Percentiles rank a stretch among this genome's conserved stretches.
These are phyloP conservation scores for Stagonosporopsis rhizophila DNA, from an alignment of 2,329 filamentous ascomycete species.

Conservation along the genomic window DNA sequence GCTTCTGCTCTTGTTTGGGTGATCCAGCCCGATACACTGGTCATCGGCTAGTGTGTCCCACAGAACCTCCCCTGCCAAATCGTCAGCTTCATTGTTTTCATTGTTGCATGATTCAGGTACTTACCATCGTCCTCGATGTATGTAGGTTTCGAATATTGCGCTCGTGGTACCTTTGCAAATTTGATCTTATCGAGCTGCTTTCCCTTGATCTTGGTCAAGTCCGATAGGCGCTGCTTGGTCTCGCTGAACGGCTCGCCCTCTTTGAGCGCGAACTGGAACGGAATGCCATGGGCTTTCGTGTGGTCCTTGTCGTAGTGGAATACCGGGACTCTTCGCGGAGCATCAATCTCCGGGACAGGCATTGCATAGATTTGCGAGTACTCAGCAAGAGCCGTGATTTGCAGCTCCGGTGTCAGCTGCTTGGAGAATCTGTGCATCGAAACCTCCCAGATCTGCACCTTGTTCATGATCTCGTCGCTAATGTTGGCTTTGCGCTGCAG, in stretches of 20 bases:
- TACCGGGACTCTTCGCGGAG: conserved; percentile 73
- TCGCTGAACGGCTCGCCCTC: conserved; percentile 88
- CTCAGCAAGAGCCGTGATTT: conserved; percentile 84
- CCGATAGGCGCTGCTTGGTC: conserved; percentile 92
- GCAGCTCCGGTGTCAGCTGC: conserved; percentile 72
- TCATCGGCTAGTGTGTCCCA: conserved; percentile 53
- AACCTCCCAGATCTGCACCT: conserved; percentile 82
- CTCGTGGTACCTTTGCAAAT: conserved; percentile 76
- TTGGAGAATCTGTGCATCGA: conserved; percentile 85
- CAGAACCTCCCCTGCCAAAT: conserved; percentile 53
- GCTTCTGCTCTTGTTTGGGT: conserved; percentile 66
- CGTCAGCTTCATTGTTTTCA: conserved; percentile 14
- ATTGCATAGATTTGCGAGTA: conserved; percentile 85
- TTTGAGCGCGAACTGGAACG: conserved; percentile 87
- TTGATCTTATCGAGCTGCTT: conserved; percentile 99
- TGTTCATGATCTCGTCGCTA: conserved; percentile 74
- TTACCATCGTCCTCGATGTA: conserved; percentile 84
- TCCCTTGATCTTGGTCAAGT: conserved; percentile 91
- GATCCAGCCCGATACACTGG: conserved; percentile 62
- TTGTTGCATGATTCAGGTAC: conserved; percentile 37
- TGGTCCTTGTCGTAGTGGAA: conserved; percentile 95
- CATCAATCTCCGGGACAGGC: conserved; percentile 74
- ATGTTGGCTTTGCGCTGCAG: conserved; percentile 83
- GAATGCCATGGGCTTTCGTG: conserved; percentile 82
- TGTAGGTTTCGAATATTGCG: conserved; percentile 75